Percentiles rank a stretch among this genome's conserved stretches.
phyloP scores from a whole-genome alignment of 371 early-diverging fungal genomes.

The Blastocladiella emersonii region DNA sequence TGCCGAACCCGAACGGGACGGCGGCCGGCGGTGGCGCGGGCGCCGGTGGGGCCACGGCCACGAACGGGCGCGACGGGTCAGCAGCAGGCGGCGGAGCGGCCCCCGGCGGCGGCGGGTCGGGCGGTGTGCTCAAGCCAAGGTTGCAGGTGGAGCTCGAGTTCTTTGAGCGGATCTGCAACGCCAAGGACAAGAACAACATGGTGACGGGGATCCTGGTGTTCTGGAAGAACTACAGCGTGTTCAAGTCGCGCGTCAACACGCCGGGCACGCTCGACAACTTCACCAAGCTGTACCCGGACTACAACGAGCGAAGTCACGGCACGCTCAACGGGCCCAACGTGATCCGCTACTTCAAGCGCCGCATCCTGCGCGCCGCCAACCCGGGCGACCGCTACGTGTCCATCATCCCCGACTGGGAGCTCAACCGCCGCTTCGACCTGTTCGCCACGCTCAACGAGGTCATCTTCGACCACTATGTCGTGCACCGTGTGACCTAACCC shows the following conservation, averaged over 20 bases:
- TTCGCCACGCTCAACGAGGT: constrained; percentile 1
- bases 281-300: not conserved
- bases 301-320: not conserved
- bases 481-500: not conserved
- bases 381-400: not conserved
- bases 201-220: constrained; percentile 1
- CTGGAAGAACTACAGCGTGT: constrained; percentile 3
- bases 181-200: constrained; percentile 1
- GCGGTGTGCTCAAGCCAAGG: not conserved
- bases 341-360: constrained; percentile 3
- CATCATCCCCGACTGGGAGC: constrained; percentile 6
- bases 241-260: constrained; percentile 1
- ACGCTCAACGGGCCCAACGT: not conserved
- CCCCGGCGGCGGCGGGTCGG: not conserved
- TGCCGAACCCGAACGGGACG: not conserved
- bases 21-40: not conserved
- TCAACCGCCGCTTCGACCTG: not conserved
- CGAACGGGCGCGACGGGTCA: not conserved
- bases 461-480: constrained; percentile 4
- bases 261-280: not conserved
- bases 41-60: not conserved
- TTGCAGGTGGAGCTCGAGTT: constrained; percentile 1
- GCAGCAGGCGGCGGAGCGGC: not conserved
- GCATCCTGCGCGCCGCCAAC: constrained; percentile 3
- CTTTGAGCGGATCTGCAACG: constrained; percentile 1